Conservation (phyloP, 75 land plant genomes). For the Sequoiadendron giganteum region DNA sequence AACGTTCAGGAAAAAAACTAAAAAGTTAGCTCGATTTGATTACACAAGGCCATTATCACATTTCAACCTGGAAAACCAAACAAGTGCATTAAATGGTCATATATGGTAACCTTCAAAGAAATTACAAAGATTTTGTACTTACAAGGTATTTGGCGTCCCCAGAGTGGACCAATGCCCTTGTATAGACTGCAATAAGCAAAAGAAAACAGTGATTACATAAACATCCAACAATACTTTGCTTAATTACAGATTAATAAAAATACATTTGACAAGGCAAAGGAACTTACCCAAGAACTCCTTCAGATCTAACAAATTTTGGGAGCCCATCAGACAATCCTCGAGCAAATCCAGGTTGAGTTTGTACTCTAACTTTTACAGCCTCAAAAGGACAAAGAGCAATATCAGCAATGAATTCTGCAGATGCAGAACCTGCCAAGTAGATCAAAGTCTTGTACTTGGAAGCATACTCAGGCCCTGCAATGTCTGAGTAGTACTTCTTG, state of each 20-base stretch:
- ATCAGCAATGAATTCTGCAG: constrained; percentile 89
- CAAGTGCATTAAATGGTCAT: not conserved
- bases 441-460: constrained; percentile 83
- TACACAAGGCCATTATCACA: not conserved
- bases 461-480: constrained; percentile 79
- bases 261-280: not conserved
- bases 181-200: constrained; percentile 50
- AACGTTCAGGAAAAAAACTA: not conserved
- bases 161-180: constrained; percentile 83
- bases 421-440: constrained; percentile 92
- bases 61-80: constrained; percentile 4
- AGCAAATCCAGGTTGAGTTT: constrained; percentile 93
- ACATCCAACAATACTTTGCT: not conserved
- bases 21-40: not conserved
- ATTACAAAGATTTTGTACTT: constrained; percentile 26
- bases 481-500: constrained; percentile 88
- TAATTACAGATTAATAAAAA: not conserved
- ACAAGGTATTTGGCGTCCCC: constrained; percentile 99
- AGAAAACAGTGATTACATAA: not conserved
- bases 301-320: constrained; percentile 74
- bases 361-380: constrained; percentile 91
- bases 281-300: constrained; percentile 74
- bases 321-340: constrained; percentile 81
- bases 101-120: constrained; percentile 12
- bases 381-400: constrained; percentile 94